These are phyloP conservation scores for Alternaria incomplexa DNA, from an alignment of 2,329 filamentous ascomycete genomes.

Conservation along the genomic window DNA sequence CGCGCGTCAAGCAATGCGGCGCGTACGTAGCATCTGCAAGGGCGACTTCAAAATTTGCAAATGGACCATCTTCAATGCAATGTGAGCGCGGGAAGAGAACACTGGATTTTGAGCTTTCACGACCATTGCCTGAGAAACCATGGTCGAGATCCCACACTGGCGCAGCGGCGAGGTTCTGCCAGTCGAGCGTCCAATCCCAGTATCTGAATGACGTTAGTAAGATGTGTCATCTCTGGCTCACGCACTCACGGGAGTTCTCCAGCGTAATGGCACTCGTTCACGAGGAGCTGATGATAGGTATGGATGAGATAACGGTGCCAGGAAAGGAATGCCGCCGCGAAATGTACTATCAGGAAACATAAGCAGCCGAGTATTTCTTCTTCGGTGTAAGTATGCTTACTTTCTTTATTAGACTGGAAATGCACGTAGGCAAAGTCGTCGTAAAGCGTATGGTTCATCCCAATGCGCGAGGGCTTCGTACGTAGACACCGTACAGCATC, in stretches of 20 bases:
- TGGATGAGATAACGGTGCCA: slow-evolving; percentile 49
- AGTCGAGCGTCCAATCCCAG: slow-evolving; percentile 49
- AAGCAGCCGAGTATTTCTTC: not conserved
- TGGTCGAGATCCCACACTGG: slow-evolving; percentile 23
- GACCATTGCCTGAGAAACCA: slow-evolving; percentile 45
- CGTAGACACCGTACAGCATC: slow-evolving; percentile 41
- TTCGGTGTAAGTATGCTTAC: not conserved
- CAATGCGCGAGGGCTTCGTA: slow-evolving; percentile 26
- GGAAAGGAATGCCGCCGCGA: slow-evolving; percentile 39
- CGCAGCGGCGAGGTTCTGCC: slow-evolving; percentile 26
- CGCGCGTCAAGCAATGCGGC: slow-evolving; percentile 34
- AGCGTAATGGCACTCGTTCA: slow-evolving; percentile 29
- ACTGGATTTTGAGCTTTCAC: not conserved
- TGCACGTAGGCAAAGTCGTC: slow-evolving; percentile 45
- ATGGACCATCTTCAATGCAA: slow-evolving; percentile 33
- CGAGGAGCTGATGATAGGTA: slow-evolving; percentile 38
- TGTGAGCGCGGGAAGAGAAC: slow-evolving; percentile 5
- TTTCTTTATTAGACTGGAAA: slow-evolving; percentile 1
- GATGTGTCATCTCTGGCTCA: not conserved
- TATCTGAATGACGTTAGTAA: slow-evolving; percentile 17
- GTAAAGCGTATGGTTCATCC: slow-evolving; percentile 32
- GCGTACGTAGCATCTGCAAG: not conserved
- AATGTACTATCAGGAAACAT: slow-evolving; percentile 29
- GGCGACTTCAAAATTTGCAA: slow-evolving; percentile 23
- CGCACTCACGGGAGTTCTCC: slow-evolving; percentile 8